These are phyloP conservation scores for Priceomyces medius DNA, from an alignment of 805 yeast genomes.

Conservation along the genomic window DNA sequence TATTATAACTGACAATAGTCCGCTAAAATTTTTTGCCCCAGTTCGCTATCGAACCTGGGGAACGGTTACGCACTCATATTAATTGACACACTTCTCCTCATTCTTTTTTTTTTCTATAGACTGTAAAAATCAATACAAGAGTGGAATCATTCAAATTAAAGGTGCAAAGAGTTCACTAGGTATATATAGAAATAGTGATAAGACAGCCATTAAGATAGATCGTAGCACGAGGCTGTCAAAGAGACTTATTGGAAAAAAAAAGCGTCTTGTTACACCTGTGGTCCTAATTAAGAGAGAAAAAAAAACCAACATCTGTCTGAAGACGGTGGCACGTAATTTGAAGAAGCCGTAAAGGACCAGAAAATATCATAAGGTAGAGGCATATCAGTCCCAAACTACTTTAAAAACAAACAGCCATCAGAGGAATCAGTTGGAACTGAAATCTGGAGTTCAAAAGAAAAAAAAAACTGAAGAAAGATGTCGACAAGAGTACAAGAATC, in stretches of 20 bases:
- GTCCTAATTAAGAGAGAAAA: background rate
- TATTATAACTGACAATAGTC: no score
- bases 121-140: no score
- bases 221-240: background rate
- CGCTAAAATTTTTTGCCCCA: background rate
- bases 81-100: constrained; percentile 4
- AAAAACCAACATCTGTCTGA: background rate
- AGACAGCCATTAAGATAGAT: background rate
- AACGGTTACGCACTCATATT: constrained; percentile 1
- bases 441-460: no score
- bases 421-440: no score
- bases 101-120: background rate
- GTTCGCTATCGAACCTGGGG: constrained; percentile 2
- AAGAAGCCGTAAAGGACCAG: background rate
- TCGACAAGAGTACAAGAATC: constrained; percentile 6
- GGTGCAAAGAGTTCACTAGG: no score
- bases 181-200: background rate
- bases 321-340: background rate
- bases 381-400: no score
- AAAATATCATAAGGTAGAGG: background rate
- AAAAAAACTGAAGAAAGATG: no score
- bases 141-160: no score
- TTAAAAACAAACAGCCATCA: no score
- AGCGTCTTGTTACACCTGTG: background rate
- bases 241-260: background rate